Evolutionary conservation across 192 early-diverging fungal genomes (phyloP).

Genomic region (Coemansia umbellata): DNA sequence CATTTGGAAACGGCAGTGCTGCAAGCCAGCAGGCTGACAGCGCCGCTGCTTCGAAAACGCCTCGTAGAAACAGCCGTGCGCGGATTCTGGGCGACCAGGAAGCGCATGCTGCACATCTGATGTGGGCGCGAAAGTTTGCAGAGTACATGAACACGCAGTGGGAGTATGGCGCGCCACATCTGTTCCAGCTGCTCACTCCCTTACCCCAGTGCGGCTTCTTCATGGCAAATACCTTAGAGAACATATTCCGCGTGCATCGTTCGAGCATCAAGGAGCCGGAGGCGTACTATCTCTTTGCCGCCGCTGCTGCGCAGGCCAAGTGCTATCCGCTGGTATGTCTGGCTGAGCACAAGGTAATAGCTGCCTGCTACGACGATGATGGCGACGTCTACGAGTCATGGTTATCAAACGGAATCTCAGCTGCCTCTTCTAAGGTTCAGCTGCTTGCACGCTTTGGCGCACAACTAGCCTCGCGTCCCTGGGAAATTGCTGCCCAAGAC

Average conservation of each 20-base stretch:
- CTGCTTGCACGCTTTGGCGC: conserved; percentile 34
- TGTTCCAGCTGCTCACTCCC: conserved; percentile 39
- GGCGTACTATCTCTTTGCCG: conserved; percentile 37
- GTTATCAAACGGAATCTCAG: conserved; percentile 24
- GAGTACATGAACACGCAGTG: conserved; percentile 20
- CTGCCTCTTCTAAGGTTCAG: conserved; percentile 16
- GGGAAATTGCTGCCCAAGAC: conserved; percentile 24
- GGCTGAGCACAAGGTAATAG: conserved; percentile 21
- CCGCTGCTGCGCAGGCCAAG: conserved; percentile 30
- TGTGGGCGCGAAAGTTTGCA: conserved; percentile 24
- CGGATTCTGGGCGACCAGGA: conserved; percentile 10
- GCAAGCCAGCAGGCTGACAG: neutral
- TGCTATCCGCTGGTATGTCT: conserved; percentile 43
- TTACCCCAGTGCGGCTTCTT: conserved; percentile 39
- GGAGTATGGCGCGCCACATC: conserved; percentile 32
- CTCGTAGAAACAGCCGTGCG: neutral
- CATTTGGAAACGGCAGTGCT: neutral
- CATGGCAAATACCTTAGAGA: conserved; percentile 18
- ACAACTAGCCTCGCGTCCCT: conserved; percentile 17
- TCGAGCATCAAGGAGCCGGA: conserved; percentile 36
- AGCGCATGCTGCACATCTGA: conserved; percentile 10
- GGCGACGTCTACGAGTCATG: conserved; percentile 27
- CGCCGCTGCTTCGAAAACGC: neutral
- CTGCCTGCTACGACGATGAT: conserved; percentile 26
- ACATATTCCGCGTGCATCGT: conserved; percentile 14